Base-by-base conservation (phyloP, 352 stramenopile genomes). In the Globisporangium spiculum region DNA sequence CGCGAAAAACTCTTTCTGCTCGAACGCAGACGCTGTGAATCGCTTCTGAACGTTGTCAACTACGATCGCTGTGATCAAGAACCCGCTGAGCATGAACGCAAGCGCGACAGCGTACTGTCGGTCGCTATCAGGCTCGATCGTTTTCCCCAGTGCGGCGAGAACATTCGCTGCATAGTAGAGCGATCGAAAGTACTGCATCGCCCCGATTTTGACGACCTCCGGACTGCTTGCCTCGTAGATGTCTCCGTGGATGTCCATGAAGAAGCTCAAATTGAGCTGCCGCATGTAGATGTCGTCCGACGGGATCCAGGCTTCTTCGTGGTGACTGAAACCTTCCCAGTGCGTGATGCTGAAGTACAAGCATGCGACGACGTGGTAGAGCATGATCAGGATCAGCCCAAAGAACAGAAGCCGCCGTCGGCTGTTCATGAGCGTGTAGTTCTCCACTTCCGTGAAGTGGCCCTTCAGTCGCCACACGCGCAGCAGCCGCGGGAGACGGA, bases 31-130 rank as follows among this genome's bases (percentile, higher is more conserved):
- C 24, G 83, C 79, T 0, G 83, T 91, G 56, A 89, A 88, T 8
- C 76, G 64, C 63, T 91, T 86, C 59, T 89, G 81, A 0, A 91
- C 83, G 36, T 89, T 78, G 68, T 89, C 83, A n/a, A 91, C 82
- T 18, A 91, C 82, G 27, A 88, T 73, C 0, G 83, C 82, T 0
- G 82, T 88, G 60, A 91, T 85, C 24, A 89, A 69, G 60, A 91
- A 89, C 0, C 83, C 83, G 27, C 79, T 88, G 26, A 91, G 65
- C 83, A 91, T 91, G 65, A 91, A 88, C 24, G 70, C 63, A n/a
- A 89, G 68, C 10, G 80, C 83, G 6, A 78, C 63, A 0, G 61
- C 68, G 60, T 81, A 89, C 54, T 91, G 79, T 7, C 66, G 65
- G 55, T 89, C 76, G 36, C 74, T 87, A 0, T 66, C 68, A 6